Evolutionary conservation across 2,329 filamentous ascomycete species (phyloP).

Genomic region (Phialocephala subalpina): DNA sequence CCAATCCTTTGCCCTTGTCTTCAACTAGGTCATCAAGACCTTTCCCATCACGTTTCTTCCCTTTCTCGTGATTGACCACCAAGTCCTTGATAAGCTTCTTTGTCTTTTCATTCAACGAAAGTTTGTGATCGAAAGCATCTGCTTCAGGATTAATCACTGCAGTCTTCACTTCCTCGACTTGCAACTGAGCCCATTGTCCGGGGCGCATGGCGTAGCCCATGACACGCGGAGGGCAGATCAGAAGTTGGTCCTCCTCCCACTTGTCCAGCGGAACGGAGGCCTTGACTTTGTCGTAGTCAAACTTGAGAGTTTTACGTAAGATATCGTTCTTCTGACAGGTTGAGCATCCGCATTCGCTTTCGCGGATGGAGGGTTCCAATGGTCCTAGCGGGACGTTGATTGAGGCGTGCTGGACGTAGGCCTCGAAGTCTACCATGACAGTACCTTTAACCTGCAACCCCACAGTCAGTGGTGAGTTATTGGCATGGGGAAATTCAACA

Average conservation of each 20-base stretch:
- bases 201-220: background rate
- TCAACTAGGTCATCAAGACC: background rate
- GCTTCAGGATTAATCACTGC: background rate
- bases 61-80: background rate
- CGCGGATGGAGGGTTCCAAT: background rate
- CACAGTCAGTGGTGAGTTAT: background rate
- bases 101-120: background rate
- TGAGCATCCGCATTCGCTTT: background rate
- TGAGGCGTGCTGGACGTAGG: background rate
- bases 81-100: background rate
- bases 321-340: background rate
- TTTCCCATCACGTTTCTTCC: background rate
- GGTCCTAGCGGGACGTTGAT: background rate
- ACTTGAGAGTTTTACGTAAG: background rate
- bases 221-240: background rate
- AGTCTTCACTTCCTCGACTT: background rate
- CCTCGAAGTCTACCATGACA: background rate
- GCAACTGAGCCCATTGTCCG: background rate
- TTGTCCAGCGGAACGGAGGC: background rate
- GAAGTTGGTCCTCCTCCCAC: background rate
- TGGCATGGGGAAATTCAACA: background rate
- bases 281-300: background rate
- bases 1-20: background rate
- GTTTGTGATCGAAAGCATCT: background rate
- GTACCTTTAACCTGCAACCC: background rate